Conservation (phyloP, 2,329 filamentous ascomycete species). For the Curvularia sp. region DNA sequence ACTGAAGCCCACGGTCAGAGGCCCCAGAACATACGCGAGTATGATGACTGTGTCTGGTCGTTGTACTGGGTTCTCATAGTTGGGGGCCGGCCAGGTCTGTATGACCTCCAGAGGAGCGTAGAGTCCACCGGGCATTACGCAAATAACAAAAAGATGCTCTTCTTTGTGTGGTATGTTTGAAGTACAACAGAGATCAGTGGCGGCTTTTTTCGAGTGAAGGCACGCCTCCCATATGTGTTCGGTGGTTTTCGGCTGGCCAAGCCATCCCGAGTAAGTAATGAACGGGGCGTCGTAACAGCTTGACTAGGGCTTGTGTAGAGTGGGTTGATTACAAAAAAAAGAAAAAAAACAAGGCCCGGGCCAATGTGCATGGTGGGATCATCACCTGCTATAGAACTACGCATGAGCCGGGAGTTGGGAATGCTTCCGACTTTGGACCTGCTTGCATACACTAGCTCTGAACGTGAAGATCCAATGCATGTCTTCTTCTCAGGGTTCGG, state of each 20-base stretch:
- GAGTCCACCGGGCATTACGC: constrained; percentile 42
- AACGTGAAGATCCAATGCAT: constrained; percentile 8
- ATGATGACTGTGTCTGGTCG: constrained; percentile 29
- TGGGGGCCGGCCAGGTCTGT: constrained; percentile 34
- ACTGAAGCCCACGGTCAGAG: constrained; percentile 32
- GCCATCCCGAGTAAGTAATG: constrained; percentile 8
- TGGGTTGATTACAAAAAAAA: constrained; percentile 10
- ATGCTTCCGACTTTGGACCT: constrained; percentile 8
- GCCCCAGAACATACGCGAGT: constrained; percentile 32
- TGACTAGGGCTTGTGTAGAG: constrained; percentile 9
- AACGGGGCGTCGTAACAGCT: constrained; percentile 11
- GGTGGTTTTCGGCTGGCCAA: constrained; percentile 14
- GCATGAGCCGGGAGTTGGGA: constrained; percentile 12
- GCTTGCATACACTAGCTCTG: constrained; percentile 11
- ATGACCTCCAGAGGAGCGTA: constrained; percentile 36
- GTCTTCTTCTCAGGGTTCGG: constrained; percentile 2
- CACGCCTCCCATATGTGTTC: constrained; percentile 31
- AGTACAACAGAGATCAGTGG: constrained; percentile 1
- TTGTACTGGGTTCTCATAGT: constrained; percentile 32
- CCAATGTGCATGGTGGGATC: constrained; percentile 3
- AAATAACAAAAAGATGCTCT: neutral
- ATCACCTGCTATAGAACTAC: neutral
- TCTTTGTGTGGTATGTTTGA: neutral
- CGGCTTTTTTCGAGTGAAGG: constrained; percentile 14
- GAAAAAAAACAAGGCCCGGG: constrained; percentile 1